These are phyloP conservation scores for Dipteronia dyeriana DNA, from an alignment of 345 rosid genomes.

Conservation along the genomic window DNA sequence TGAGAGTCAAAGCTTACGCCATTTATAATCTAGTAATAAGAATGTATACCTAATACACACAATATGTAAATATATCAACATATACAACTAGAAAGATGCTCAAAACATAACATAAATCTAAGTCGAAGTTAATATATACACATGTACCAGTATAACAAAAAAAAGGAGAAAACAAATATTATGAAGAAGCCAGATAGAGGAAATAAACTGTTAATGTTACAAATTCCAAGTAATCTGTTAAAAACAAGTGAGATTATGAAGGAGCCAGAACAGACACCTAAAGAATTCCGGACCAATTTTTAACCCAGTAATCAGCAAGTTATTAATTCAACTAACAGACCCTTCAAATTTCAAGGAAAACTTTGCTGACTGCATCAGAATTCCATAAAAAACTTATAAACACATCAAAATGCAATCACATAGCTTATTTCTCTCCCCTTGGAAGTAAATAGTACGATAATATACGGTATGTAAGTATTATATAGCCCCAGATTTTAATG, in stretches of 20 bases:
- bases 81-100: background rate
- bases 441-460: background rate
- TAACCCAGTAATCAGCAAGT: background rate
- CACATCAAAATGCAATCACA: background rate
- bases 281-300: background rate
- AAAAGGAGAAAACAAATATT: background rate
- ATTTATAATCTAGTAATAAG: background rate
- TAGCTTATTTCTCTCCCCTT: background rate
- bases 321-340: background rate
- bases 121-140: background rate
- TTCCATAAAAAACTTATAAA: too few relatives aligned
- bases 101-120: background rate
- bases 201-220: background rate
- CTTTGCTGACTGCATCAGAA: background rate
- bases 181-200: background rate
- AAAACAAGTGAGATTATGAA: background rate
- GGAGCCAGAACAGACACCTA: background rate
- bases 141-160: background rate
- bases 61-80: background rate
- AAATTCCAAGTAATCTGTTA: background rate
- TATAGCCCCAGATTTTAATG: background rate
- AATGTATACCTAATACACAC: background rate
- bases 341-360: background rate
- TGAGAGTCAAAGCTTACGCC: slow-evolving; percentile 30
- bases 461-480: background rate